Evolutionary conservation across 2,329 filamentous ascomycete genomes (phyloP), one percentile per base, ranked within the genome.

Genomic region (Salinomyces thailandicus): DNA sequence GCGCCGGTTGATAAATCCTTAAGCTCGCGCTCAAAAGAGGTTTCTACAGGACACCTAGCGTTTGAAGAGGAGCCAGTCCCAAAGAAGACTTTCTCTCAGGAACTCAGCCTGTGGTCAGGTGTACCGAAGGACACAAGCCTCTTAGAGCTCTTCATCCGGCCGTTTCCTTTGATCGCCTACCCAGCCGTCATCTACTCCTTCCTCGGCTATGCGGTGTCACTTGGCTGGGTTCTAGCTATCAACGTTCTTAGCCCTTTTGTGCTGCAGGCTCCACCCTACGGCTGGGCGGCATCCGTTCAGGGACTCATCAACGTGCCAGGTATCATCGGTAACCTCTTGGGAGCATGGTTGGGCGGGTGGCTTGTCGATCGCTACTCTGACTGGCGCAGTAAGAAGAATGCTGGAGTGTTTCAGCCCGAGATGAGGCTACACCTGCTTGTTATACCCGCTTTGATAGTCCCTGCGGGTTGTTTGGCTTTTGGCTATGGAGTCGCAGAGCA

Each of bases 361-460:
- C 47, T 64, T 14, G 62, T 67, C 1, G 65, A 69, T 39, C 38
- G 50, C 6, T 67, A 62, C 44, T 63, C 59, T 26, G 59, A 62
- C 39, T 62, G 61, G 54, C 50, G 52, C 8, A 57, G 63, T n/a
- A 55, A 54, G 35, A 55, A 51, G 31, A 61, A 66, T 36, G 47
- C 50, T 5, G 67, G 66, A 5, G 48, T 68, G 12, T 67, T 66
- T 38, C 58, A 66, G 46, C 67, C 66, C 2, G 66, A 69, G 47
- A 62, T 51, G 9, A 54, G 66, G 8, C 48, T 69, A 28, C 58
- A 61, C 24, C 39, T 67, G 19, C 51, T 64, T 5, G 44, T 59
- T 26, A 52, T 68, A 12, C 63, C 65, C 1, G 48, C 61, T 1
- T 18, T 67, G 1, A 51, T 67, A 38, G 65, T 63, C 1, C 60